These are phyloP conservation scores for Tricharina praecox DNA, from an alignment of 495 filamentous ascomycete genomes.

Conservation along the genomic window DNA sequence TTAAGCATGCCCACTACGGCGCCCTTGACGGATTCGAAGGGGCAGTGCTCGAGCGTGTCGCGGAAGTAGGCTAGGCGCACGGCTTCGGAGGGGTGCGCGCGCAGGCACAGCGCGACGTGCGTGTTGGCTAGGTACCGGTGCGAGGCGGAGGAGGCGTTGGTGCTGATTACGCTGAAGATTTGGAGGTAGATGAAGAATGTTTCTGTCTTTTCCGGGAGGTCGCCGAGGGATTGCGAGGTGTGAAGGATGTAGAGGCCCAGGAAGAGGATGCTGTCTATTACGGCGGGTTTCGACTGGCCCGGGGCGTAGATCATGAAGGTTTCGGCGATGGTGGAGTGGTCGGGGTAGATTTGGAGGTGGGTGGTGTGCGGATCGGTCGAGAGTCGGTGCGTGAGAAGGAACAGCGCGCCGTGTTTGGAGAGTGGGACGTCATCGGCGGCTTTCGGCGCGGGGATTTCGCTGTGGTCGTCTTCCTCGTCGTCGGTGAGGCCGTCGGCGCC, in stretches of 20 bases:
- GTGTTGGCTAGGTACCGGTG: slow-evolving; percentile 57
- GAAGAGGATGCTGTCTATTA: slow-evolving; percentile 24
- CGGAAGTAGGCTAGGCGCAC: slow-evolving; percentile 59
- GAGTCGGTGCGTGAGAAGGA: slow-evolving; percentile 40
- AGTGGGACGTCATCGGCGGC: slow-evolving; percentile 48
- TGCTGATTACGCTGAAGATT: slow-evolving; percentile 44
- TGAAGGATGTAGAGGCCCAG: slow-evolving; percentile 17
- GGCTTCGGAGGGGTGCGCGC: slow-evolving; percentile 54
- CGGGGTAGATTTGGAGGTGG: slow-evolving; percentile 43
- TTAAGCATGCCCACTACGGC: slow-evolving; percentile 76
- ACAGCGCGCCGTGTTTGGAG: slow-evolving; percentile 50
- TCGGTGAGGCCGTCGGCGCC: slow-evolving; percentile 26
- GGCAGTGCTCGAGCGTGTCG: slow-evolving; percentile 64
- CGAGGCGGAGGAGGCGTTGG: slow-evolving; percentile 48
- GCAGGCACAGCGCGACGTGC: slow-evolving; percentile 55
- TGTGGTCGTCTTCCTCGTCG: slow-evolving; percentile 18
- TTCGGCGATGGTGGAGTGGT: slow-evolving; percentile 41
- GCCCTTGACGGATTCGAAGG: slow-evolving; percentile 59
- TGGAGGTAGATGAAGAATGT: slow-evolving; percentile 42
- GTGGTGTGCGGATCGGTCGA: slow-evolving; percentile 39
- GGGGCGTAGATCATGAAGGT: slow-evolving; percentile 40
- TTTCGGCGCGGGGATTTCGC: slow-evolving; percentile 27
- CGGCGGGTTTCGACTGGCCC: slow-evolving; percentile 24
- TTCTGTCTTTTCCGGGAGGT: slow-evolving; percentile 30
- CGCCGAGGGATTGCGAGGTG: slow-evolving; percentile 17